phyloP scores from a whole-genome alignment of 2,329 filamentous ascomycete genomes.

The Calonectria pauciramosa region DNA sequence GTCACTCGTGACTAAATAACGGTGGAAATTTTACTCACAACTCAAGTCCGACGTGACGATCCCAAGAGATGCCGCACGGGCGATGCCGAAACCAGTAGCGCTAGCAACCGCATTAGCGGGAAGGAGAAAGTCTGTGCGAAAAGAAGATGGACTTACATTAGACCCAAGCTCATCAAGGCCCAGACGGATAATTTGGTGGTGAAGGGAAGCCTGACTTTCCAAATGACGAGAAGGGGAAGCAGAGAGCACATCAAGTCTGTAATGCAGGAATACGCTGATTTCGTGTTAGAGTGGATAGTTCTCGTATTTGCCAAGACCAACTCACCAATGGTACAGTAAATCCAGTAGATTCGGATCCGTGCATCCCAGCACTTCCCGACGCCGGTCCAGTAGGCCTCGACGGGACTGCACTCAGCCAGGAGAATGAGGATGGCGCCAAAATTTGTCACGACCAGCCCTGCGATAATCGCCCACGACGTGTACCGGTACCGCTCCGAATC shows the following conservation, averaged over 20 bases:
- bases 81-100: constrained; percentile 39
- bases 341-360: constrained; percentile 49
- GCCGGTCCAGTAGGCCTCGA: constrained; percentile 49
- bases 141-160: constrained; percentile 27
- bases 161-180: constrained; percentile 51
- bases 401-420: constrained; percentile 49
- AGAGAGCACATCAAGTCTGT: constrained; percentile 40
- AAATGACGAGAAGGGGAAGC: constrained; percentile 49
- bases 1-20: too few species aligned
- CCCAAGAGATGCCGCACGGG: constrained; percentile 37
- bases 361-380: constrained; percentile 48
- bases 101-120: constrained; percentile 21
- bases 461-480: constrained; percentile 50
- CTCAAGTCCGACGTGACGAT: constrained; percentile 38
- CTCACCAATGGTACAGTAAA: constrained; percentile 49
- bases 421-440: constrained; percentile 49
- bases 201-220: constrained; percentile 49
- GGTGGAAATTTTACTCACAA: constrained; percentile 22
- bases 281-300: neutral
- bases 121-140: neutral
- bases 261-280: constrained; percentile 33
- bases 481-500: constrained; percentile 48
- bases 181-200: constrained; percentile 49
- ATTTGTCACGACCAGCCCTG: constrained; percentile 49
- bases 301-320: neutral